Base-by-base conservation (phyloP, 768 basidiomycete species). In the Stropharia rugosoannulata region DNA sequence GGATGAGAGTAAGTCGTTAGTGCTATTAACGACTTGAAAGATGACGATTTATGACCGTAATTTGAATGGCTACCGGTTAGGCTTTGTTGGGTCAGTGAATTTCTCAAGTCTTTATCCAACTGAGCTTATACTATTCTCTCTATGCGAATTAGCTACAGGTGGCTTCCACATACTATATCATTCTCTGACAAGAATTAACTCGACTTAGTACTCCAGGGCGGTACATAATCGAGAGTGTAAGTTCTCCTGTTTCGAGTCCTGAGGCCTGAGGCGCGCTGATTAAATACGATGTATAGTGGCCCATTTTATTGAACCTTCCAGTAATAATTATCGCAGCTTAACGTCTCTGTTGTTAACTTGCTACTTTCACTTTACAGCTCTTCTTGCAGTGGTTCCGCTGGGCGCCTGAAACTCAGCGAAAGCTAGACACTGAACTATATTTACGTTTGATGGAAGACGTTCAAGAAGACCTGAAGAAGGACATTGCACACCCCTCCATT, bases 371-470 rank as follows among this genome's bases (percentile, higher is more conserved):
- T 16, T 12, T 18, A 12, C 42, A 71, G 68, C 60, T 61, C 37
- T 64, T 58, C 32, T 49, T 72, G 5, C 69, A 72, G 57, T 70
- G 70, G 70, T 72, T 70, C 51, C 63, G 67, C 0, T 56, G 51
- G 29, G 69, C 65, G 15, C 65, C 66, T 4, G 68, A 69, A 43
- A 46, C 46, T 3, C 68, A 65, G 38, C 66, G 63, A 8, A 49
- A 56, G 22, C 43, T 49, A 5, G 70, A 71, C 41, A 63, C 65
- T 9, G 48, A 62, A 15, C 44, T 68, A 3, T 68, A 68, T 46
- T 57, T 67, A 16, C 49, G 56, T 2, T 49, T 70, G 0, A 57
- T 70, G 61, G 61, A 66, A 48, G 60, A 65, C 7, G 70, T 68
- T 11, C 62, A 61, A 11, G 51, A 61, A 2, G 60, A 66, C 35